These are phyloP conservation scores for Rhizophagus clarus DNA, from an alignment of 192 early-diverging fungal genomes.

Conservation along the genomic window DNA sequence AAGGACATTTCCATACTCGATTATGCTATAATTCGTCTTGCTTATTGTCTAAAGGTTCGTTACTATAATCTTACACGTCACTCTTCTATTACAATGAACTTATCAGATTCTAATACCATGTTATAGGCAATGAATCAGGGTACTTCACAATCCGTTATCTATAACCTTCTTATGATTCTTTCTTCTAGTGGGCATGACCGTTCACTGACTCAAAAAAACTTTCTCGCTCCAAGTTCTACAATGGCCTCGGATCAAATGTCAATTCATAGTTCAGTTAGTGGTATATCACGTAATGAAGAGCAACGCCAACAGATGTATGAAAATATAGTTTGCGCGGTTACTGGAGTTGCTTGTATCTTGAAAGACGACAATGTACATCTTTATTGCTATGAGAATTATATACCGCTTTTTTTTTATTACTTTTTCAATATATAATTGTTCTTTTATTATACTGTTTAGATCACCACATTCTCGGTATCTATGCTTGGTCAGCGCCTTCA, in stretches of 20 bases:
- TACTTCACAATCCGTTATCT: constrained; percentile 13
- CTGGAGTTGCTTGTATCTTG: constrained; percentile 56
- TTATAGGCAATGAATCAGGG: constrained; percentile 17
- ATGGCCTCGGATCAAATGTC: constrained; percentile 34
- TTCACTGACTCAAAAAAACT: background rate
- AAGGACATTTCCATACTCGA: constrained; percentile 42
- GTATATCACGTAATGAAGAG: constrained; percentile 34
- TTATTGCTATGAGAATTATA: background rate
- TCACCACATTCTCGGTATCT: constrained; percentile 61
- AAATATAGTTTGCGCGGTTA: constrained; percentile 55
- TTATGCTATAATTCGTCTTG: constrained; percentile 52
- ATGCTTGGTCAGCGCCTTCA: constrained; percentile 67
- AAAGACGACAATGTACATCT: constrained; percentile 53
- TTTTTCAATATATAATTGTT: background rate
- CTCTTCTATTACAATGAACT: constrained; percentile 32
- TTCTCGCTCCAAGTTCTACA: constrained; percentile 6
- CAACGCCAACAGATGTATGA: constrained; percentile 51
- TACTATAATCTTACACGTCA: constrained; percentile 34
- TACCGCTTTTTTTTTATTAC: background rate
- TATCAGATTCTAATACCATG: constrained; percentile 23
- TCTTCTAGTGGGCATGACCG: constrained; percentile 14
- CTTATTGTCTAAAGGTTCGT: constrained; percentile 54
- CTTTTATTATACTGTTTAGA: constrained; percentile 38
- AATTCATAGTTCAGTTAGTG: constrained; percentile 8
- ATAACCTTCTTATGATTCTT: constrained; percentile 3